Evolutionary conservation across 1,284 basidiomycete genomes (phyloP).

Genomic region (Vanrija sp.): DNA sequence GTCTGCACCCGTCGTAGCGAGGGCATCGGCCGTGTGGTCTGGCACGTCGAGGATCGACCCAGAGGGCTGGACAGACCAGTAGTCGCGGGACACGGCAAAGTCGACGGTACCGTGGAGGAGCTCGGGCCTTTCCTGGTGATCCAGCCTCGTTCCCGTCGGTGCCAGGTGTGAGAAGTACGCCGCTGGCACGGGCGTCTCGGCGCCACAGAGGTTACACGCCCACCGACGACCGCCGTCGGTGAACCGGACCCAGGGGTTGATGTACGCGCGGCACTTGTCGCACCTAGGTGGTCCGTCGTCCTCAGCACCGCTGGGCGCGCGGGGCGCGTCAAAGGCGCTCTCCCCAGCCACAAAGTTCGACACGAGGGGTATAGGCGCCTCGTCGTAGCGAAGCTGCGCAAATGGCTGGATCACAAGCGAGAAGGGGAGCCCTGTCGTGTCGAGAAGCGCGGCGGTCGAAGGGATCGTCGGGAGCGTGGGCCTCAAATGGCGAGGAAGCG

Average conservation of each 20-base stretch:
- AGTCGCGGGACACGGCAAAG: constrained; percentile 77
- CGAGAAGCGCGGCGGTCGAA: constrained; percentile 70
- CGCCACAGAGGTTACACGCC: constrained; percentile 87
- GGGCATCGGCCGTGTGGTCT: constrained; percentile 54
- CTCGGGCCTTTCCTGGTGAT: constrained; percentile 79
- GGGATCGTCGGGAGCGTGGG: constrained; percentile 71
- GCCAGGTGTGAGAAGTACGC: constrained; percentile 87
- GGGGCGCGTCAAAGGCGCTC: constrained; percentile 60
- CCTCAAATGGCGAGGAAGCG: constrained; percentile 63
- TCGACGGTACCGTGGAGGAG: constrained; percentile 88
- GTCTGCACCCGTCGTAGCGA: constrained; percentile 42
- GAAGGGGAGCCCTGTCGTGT: constrained; percentile 78
- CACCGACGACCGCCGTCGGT: constrained; percentile 78
- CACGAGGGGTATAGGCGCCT: constrained; percentile 76
- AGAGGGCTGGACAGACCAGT: constrained; percentile 69
- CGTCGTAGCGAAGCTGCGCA: constrained; percentile 72
- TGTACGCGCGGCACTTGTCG: constrained; percentile 78
- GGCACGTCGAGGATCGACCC: constrained; percentile 54
- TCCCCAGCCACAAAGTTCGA: constrained; percentile 45
- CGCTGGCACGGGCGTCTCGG: constrained; percentile 73
- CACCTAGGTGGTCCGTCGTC: constrained; percentile 78
- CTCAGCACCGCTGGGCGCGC: constrained; percentile 57
- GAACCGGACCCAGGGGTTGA: constrained; percentile 94
- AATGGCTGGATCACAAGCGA: constrained; percentile 87
- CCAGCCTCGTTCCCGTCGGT: constrained; percentile 71